Evolutionary conservation across 1,284 basidiomycete genomes (phyloP), one percentile per base, ranked within the genome.

Genomic region (Wolfiporia cocos): DNA sequence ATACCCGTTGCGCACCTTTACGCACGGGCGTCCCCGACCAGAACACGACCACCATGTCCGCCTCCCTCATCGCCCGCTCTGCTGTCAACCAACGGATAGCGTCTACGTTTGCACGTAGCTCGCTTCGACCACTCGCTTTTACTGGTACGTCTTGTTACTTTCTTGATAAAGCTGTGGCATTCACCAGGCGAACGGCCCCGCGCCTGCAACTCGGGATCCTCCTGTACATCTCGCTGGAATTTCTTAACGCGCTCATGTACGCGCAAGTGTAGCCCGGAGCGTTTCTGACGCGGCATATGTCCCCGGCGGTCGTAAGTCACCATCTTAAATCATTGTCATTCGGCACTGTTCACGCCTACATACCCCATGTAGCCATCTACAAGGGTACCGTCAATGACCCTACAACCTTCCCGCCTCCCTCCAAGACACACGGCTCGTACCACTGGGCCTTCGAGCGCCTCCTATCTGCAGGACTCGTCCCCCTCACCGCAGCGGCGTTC

Each of bases 401-500:
- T 1, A 91, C 88, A 3, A 68, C 81, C 17, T 96, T 92, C 73
- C 94, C 94, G 22, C 63, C 82, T 19, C 79, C 92, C 6, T 86
- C 78, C 48, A 83, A 78, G 59, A 66, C 80, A 3, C 89, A 96
- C 58, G 95, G 96, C 38, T 95, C 92, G 2, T 86, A 97, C 67
- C 95, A 98, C 75, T 99, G 95, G 95, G 83, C 92, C 1, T 97
- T 98, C 60, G 95, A 99, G 67, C 86, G 95, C 42, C 73, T 92
- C 15, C 76, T 98, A 43, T 86, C 89, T 1, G 94, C 89, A 0
- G 71, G 82, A 19, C 81, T 99, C 50, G 76, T 99, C 15, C 96
- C 96, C 20, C 67, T 96, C 56, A 93, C 91, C 15, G 86, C 75
- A 21, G 84, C 85, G 28, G 86, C 90, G 0, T 88, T 87, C 49